Base-by-base conservation (phyloP, 768 basidiomycete species). In the Lactifluus pinguis region DNA sequence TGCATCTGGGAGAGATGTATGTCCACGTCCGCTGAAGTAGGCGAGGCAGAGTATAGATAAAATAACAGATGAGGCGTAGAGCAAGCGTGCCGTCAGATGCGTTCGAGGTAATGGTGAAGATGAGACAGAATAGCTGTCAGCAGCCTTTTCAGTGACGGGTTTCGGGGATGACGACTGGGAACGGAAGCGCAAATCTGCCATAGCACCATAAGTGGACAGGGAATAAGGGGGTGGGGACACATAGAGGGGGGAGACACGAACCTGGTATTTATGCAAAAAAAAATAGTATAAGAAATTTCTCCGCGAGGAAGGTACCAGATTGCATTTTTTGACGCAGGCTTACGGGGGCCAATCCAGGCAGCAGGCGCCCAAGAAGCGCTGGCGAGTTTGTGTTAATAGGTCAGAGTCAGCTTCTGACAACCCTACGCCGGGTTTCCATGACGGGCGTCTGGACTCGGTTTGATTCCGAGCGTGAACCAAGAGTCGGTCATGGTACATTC, bases 41-140 rank as follows among this genome's bases (percentile, higher is more conserved):
- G 42, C 66, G 32, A 61, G 60, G 64, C 42, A 67, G 32, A 67
- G 45, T 17, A 68, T 55, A 21, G 71, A 60, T 48, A 70, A 63
- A 38, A 65, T 53, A n/a, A 65, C 47, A 13, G 65, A 66, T 25
- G 70, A 47, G 52, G 68, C 38, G 25, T 66, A 62, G n/a, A 65
- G 51, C 11, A 64, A 19, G 49, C 63, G 58, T 21, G 57, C 53
- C 29, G 53, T 49, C 2, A 36, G 17, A 49, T 58, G 56, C 25
- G 51, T 29, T 14, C 39, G 57, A 19, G 57, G 53, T 51, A 47
- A 17, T 15, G 61, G 9, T 15, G 19, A 21, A 11, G 51, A 25
- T 34, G 32, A 9, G 47, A 30, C 38, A 32, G 52, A 44, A 54
- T 53, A 49, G 9, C 39, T n/a, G 32, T 49, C 32, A 49, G 47